Evolutionary conservation across 805 yeast genomes (phyloP), one percentile per base, ranked within the genome.

Genomic region (Candida xiaguanensis): DNA sequence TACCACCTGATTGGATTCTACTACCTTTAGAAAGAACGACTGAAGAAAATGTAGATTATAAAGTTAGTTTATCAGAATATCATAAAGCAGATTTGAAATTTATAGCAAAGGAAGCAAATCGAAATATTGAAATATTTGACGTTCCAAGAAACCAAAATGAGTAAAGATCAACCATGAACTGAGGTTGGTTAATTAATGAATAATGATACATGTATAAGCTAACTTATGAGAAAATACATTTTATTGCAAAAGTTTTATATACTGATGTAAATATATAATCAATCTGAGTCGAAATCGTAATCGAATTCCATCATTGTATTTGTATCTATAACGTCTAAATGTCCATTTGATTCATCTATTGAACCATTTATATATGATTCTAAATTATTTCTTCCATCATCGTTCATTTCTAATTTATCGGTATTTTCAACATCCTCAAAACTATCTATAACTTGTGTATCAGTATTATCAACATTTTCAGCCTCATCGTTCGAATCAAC

Each of bases 1-100:
- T 58, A 8, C 67, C 67, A 2, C 64, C 62, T 3, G 53, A 53
- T 24, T 59, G 65, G 64, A 44, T 56, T 2, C 19, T 58, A 8
- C 40, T 61, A 26, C 66, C 67, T 2, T 36, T 59, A 11, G 45
- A 43, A 28, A 42, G 26, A 31, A 20, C 45, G 3, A 25, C 25
- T 7, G 38, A 32, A 3, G 44, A 39, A 14, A 41, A 43, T 8
- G 41, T 31, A 8, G 36, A 36, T 23, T 53, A 51, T 29, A 38
- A 29, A 15, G 56, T 59, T 14, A 47, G 42, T 26, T 39, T 56
- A 20, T 55, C 63, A 2, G 43, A 36, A 8, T 12, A 14, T 22
- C 41, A 44, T 26, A 31, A 42, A 29, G 62, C 56, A 14, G 43
- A 43, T 4, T 38, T 58, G 20, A 36, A 25, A 16, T 36, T 52